A percentile compares a stretch with the other conserved stretches of the same genome.
phyloP scores from a whole-genome alignment of 495 filamentous ascomycete species.

The Hypoxylon rickii region DNA sequence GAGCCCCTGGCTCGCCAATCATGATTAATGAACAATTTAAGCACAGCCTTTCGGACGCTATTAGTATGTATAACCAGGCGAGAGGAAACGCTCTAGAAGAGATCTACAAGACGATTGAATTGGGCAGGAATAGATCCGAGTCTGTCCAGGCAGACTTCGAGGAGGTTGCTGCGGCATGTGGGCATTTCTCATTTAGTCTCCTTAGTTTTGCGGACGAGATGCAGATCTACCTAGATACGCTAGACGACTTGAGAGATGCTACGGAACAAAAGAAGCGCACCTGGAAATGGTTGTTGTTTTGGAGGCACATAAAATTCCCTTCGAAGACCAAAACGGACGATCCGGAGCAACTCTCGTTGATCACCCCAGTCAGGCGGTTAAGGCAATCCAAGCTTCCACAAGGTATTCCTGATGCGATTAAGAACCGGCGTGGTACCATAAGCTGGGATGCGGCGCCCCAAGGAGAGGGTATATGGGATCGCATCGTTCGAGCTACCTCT shows the following conservation, averaged over 20 bases:
- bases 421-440: slow-evolving; percentile 47
- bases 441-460: slow-evolving; percentile 48
- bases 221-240: slow-evolving; percentile 74
- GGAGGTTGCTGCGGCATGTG: slow-evolving; percentile 93
- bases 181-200: slow-evolving; percentile 89
- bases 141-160: slow-evolving; percentile 91
- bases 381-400: slow-evolving; percentile 52
- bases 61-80: slow-evolving; percentile 74
- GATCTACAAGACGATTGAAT: slow-evolving; percentile 77
- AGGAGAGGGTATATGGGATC: slow-evolving; percentile 35
- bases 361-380: slow-evolving; percentile 43
- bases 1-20: slow-evolving; percentile 66
- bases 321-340: slow-evolving; percentile 48
- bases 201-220: slow-evolving; percentile 89
- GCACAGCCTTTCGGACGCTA: slow-evolving; percentile 75
- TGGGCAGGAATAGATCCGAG: slow-evolving; percentile 64
- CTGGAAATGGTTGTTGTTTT: slow-evolving; percentile 89
- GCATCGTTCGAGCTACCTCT: slow-evolving; percentile 42
- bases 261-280: slow-evolving; percentile 64
- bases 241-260: slow-evolving; percentile 80
- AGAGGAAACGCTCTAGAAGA: slow-evolving; percentile 73
- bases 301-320: slow-evolving; percentile 52
- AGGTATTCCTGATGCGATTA: slow-evolving; percentile 52
- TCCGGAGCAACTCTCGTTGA: slow-evolving; percentile 51
- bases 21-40: slow-evolving; percentile 77